phyloP scores from a whole-genome alignment of 2,329 filamentous ascomycete genomes.

The Zasmidium angulare region DNA sequence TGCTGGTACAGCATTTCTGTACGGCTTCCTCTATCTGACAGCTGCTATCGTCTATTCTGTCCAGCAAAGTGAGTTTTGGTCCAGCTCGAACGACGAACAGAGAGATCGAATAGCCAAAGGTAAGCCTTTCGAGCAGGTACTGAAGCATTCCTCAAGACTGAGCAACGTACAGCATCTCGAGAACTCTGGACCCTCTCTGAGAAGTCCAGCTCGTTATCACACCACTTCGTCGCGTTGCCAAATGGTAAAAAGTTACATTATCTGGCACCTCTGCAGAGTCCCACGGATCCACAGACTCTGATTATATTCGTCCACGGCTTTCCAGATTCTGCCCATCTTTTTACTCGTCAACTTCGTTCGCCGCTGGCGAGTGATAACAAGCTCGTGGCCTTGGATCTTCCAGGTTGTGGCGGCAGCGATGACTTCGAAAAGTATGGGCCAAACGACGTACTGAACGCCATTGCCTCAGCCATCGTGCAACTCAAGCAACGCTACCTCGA shows the following conservation, averaged over 20 bases:
- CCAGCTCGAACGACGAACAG: constrained; percentile 3
- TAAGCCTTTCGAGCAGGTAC: neutral
- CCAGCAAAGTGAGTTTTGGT: constrained; percentile 19
- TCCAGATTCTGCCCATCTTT: constrained; percentile 59
- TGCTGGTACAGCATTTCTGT: constrained; percentile 12
- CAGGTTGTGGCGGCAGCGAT: constrained; percentile 60
- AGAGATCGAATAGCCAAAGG: constrained; percentile 5
- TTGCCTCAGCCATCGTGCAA: constrained; percentile 54
- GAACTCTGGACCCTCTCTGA: constrained; percentile 55
- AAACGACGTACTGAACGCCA: constrained; percentile 52
- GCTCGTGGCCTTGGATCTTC: constrained; percentile 57
- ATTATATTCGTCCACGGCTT: constrained; percentile 61
- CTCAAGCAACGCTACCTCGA: constrained; percentile 49
- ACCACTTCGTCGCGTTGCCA: constrained; percentile 52
- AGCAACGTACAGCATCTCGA: constrained; percentile 45
- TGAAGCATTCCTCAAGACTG: neutral
- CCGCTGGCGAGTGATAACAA: constrained; percentile 41
- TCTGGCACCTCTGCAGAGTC: constrained; percentile 31
- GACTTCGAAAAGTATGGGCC: constrained; percentile 51
- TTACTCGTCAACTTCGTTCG: constrained; percentile 50
- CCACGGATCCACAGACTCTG: constrained; percentile 27
- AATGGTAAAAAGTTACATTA: constrained; percentile 57
- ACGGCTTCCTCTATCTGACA: constrained; percentile 16
- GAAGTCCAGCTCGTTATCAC: constrained; percentile 47
- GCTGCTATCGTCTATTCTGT: constrained; percentile 14